Conservation (phyloP, 140 eudicot species). For the Anethum foeniculum region DNA sequence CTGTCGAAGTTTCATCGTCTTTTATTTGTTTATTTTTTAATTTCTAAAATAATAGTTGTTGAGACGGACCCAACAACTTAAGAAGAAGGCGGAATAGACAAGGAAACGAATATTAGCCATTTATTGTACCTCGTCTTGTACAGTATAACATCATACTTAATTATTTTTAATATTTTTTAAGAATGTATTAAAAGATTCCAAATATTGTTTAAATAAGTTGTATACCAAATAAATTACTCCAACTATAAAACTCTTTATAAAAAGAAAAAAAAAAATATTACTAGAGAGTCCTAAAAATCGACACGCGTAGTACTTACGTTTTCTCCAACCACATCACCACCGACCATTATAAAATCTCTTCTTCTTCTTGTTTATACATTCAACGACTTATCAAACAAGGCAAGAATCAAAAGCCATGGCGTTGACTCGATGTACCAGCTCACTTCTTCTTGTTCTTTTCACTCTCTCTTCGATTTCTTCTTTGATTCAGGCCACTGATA, state of each 20-base stretch:
- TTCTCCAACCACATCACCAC: not conserved
- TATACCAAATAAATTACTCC: too few species aligned
- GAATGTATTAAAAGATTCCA: not conserved
- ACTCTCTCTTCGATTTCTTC: not conserved
- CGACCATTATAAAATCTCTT: not conserved
- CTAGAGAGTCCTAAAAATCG: not conserved
- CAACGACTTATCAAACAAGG: not conserved
- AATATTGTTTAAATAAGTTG: too few species aligned
- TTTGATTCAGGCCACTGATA: conserved; percentile 4
- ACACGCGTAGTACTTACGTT: not conserved
- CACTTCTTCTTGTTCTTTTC: not conserved
- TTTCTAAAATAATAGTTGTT: not conserved
- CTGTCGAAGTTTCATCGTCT: too few species aligned
- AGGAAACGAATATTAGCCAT: not conserved
- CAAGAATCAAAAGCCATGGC: not conserved
- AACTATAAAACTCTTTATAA: too few species aligned
- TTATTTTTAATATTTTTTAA: too few species aligned
- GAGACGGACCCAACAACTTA: not conserved
- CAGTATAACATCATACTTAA: too few species aligned
- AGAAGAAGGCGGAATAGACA: not conserved
- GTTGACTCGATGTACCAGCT: not conserved
- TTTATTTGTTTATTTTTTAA: not conserved
- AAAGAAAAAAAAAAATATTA: not conserved
- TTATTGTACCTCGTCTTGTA: too few species aligned
- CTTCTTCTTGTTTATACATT: not conserved